Base-by-base conservation (phyloP, 139 green algal genomes). In the Volvox reticuliferus region DNA sequence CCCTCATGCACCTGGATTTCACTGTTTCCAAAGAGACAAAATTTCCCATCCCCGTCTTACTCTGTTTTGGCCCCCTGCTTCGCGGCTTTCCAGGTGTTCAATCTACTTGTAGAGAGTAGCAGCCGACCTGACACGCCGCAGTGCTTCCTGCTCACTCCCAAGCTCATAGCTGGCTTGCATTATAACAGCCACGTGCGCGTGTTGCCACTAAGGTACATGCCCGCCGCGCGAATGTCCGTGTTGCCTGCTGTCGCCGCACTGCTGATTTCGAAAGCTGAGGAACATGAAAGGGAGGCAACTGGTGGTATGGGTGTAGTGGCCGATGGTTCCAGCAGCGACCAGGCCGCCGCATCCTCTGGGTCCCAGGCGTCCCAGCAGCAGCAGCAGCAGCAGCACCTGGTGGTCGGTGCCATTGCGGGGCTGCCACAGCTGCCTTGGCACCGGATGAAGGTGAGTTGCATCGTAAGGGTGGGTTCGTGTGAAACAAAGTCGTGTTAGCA, bases 71-170 rank as follows among this genome's bases (percentile, higher is more conserved):
- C 44, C 44, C 44, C 44, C 44, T 5, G 44, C 44, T 55, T 63
- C 76, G 28, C 76, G 50, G 32, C 76, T 35, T 36, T 62, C 44
- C 79, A 89, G 82, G 91, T 98, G 37, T 99, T 99, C 93, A 93
- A 95, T 88, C 96, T 97, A 87, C 95, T 99, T 88, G 97, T 98
- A 63, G 90, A 96, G 26, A 94, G 94, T 14, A 94, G 94, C 44
- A 95, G 88, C 63, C 65, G 79, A 62, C 91, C 88, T 35, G 91
- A 92, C 89, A 96, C 93, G 3, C 94, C 94, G 18, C 93, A 94
- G 91, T 99, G 96, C 95, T 98, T 99, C 94, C 92, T 99, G 91
- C 94, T 99, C 79, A 99, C 98, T 20, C 98, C 98, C 83, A 99
- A 99, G 95, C 96, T 99, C 82, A 96, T 99, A 88, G 96, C 97